phyloP scores from a whole-genome alignment of 1,139 yeast genomes.

The Saccharomyces hybrid region DNA sequence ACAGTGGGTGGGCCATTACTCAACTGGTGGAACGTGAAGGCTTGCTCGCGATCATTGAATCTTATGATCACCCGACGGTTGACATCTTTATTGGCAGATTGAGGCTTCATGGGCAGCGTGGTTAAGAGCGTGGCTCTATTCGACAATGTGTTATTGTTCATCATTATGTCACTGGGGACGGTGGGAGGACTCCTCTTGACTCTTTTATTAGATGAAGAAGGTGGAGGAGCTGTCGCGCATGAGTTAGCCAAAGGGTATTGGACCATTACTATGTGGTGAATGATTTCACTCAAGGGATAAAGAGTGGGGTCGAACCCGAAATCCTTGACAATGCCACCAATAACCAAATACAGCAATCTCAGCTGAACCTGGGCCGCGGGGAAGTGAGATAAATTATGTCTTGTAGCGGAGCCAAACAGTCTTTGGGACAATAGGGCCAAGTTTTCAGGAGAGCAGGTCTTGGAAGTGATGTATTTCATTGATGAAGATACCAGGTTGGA shows the following conservation, averaged over 20 bases:
- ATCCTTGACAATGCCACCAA: conserved; percentile 67
- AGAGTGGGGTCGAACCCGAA: conserved; percentile 66
- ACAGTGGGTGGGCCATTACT: conserved; percentile 32
- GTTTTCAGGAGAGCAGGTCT: conserved; percentile 34
- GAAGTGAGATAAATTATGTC: conserved; percentile 14
- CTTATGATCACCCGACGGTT: conserved; percentile 25
- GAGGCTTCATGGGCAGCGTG: conserved; percentile 29
- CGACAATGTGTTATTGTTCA: conserved; percentile 1
- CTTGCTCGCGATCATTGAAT: conserved; percentile 25
- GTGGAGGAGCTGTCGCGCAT: not conserved
- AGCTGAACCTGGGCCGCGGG: conserved; percentile 20
- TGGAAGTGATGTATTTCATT: conserved; percentile 47
- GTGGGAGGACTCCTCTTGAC: not conserved
- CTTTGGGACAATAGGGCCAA: conserved; percentile 17
- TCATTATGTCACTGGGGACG: not conserved
- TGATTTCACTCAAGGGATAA: conserved; percentile 54
- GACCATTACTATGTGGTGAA: conserved; percentile 49
- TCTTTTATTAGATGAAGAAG: not conserved
- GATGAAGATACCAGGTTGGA: conserved; percentile 40
- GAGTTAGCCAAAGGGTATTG: conserved; percentile 48
- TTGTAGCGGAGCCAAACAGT: conserved; percentile 19
- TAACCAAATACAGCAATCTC: conserved; percentile 40
- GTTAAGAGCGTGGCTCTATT: conserved; percentile 19
- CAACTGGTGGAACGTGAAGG: conserved; percentile 28
- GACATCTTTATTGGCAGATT: conserved; percentile 28